Conservation (phyloP, 495 filamentous ascomycete genomes). For the Lichina pygmaea region DNA sequence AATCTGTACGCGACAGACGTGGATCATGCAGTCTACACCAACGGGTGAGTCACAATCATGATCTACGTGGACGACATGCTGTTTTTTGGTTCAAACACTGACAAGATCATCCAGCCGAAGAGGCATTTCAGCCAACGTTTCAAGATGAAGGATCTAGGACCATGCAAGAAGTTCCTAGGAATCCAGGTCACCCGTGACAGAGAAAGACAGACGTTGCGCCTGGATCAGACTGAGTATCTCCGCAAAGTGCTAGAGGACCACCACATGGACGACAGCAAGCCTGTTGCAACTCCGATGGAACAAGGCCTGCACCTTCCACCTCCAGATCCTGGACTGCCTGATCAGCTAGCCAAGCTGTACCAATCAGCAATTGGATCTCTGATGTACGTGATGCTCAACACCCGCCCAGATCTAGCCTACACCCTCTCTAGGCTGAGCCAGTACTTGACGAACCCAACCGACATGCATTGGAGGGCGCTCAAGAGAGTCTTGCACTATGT, state of each 20-base stretch:
- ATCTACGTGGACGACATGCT: constrained; percentile 1
- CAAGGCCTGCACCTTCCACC: constrained; percentile 3
- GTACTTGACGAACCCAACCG: constrained; percentile 3
- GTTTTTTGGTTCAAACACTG: neutral
- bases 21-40: constrained; percentile 1
- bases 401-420: constrained; percentile 6
- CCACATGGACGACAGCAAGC: neutral
- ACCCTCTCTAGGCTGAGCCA: constrained; percentile 1
- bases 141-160: constrained; percentile 7
- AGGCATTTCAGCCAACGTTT: constrained; percentile 2
- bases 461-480: constrained; percentile 1
- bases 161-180: constrained; percentile 4
- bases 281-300: constrained; percentile 6
- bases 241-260: constrained; percentile 3
- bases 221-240: constrained; percentile 5
- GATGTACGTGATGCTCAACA: constrained; percentile 5
- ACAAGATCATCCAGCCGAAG: constrained; percentile 2
- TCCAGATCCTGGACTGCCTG: neutral
- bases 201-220: neutral
- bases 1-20: neutral
- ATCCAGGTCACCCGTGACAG: constrained; percentile 4
- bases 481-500: constrained; percentile 5
- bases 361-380: constrained; percentile 4
- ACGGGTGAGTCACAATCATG: neutral
- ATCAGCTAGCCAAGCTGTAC: constrained; percentile 1